These are phyloP conservation scores for Colletotrichum gloeosporioides DNA, from an alignment of 2,329 filamentous ascomycete species.

Conservation along the genomic window DNA sequence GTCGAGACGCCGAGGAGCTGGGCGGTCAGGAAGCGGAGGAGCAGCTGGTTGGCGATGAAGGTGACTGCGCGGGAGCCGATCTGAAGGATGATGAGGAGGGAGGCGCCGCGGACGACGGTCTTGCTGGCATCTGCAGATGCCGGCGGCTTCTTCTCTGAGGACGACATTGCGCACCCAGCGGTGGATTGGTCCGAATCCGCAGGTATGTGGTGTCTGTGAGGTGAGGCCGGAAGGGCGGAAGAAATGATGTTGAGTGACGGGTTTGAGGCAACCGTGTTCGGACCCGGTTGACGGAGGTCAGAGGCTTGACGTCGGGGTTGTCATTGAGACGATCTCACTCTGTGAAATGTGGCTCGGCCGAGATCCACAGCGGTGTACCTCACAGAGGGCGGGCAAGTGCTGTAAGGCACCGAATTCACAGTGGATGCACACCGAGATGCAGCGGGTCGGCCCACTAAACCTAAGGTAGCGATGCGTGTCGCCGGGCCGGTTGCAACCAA, in stretches of 20 bases:
- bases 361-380: neutral
- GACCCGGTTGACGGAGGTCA: neutral
- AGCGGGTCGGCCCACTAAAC: neutral
- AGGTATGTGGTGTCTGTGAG: neutral
- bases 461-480: neutral
- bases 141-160: neutral
- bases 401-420: neutral
- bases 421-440: neutral
- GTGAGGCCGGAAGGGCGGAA: neutral
- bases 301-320: neutral
- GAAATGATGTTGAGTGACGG: neutral
- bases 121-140: constrained; percentile 7
- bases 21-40: constrained; percentile 88
- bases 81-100: constrained; percentile 87
- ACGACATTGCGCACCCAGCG: neutral
- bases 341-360: neutral
- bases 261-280: constrained; percentile 5
- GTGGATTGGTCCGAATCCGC: neutral
- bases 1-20: constrained; percentile 83
- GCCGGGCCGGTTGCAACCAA: neutral
- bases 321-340: neutral
- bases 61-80: constrained; percentile 86
- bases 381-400: neutral
- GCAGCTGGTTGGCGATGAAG: constrained; percentile 89
- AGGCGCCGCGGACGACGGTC: constrained; percentile 70